Evolutionary conservation across 1,139 yeast species (phyloP), one percentile per base, ranked within the genome.

Genomic region (Suhomyces maxii): DNA sequence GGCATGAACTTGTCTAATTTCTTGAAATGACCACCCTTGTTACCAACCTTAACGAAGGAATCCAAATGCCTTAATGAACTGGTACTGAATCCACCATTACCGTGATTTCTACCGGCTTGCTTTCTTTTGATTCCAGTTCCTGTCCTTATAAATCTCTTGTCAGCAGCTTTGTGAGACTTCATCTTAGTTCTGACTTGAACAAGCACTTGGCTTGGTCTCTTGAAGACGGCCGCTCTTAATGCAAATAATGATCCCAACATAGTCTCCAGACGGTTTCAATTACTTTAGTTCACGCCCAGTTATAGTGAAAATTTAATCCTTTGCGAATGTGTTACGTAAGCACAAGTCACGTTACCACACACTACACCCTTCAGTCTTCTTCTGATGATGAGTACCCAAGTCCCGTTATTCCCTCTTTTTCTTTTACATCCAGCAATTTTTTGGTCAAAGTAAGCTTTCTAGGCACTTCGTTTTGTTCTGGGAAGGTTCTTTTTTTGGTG

Each of bases 101-200:
- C 97, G 65, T 90, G 98, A 58, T 88, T 87, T 69, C 96, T 81
- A 9, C 96, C 95, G 18, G 95, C 88, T 57, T 83, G 85, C 48
- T 89, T 89, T 60, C 84, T 72, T 59, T 77, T 77, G 58, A 63
- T 64, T 31, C 75, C 76, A 40, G 63, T 61, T 3, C 77, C 77
- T n/a, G 55, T 56, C 46, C 53, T 84, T 36, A 56, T 52, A 44
- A 56, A 54, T 40, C 59, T 50, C 46, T 56, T 56, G 43, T 91
- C 90, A 8, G 95, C 86, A 7, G 89, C 84, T 59, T 84, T 80
- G 59, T 84, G 87, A 8, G 90, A 79, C 63, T 84, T 85, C 69
- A 79, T 71, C 47, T 75, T 75, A 48, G 55, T 70, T 65, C 88
- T 74, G 6, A 77, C 66, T 48, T 77, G 80, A 26, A 72, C 59